Percentiles rank a stretch among this genome's conserved stretches.
Conservation (phyloP, 768 basidiomycete species). For the Suillus variegatus region DNA sequence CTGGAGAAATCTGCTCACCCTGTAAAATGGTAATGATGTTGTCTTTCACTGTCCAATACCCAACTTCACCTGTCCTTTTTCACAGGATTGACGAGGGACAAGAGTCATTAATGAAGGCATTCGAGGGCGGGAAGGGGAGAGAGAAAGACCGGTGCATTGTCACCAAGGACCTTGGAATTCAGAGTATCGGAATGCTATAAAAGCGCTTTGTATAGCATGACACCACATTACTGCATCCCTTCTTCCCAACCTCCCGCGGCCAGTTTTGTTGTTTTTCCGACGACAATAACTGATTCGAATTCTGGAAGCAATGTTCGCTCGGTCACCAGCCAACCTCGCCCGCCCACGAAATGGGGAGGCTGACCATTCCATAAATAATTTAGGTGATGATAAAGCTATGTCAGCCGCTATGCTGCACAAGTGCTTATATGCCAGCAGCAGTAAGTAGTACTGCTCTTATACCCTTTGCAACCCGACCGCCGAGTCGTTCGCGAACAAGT, state of each 20-base stretch:
- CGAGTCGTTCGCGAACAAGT: not conserved
- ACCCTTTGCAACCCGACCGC: not conserved
- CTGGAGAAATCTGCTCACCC: slow-evolving; percentile 79
- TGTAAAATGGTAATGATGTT: slow-evolving; percentile 69
- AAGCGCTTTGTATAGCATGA: not conserved
- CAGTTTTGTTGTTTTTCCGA: not conserved
- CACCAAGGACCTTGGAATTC: slow-evolving; percentile 72
- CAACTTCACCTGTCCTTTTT: slow-evolving; percentile 5
- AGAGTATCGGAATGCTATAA: slow-evolving; percentile 67
- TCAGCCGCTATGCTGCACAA: not conserved
- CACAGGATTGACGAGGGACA: slow-evolving; percentile 85
- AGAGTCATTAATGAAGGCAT: slow-evolving; percentile 72
- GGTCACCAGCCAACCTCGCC: not conserved
- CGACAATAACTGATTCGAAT: not conserved
- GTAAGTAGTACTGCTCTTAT: not conserved
- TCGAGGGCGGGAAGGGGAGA: slow-evolving; percentile 63
- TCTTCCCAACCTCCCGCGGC: not conserved
- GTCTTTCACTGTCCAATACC: not conserved
- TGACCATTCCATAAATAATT: not conserved
- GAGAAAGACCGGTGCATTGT: slow-evolving; percentile 78
- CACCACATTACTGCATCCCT: not conserved
- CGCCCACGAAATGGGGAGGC: not conserved
- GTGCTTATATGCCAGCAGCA: not conserved
- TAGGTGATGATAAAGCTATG: not conserved
- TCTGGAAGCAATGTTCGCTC: not conserved